Evolutionary conservation across 805 yeast species (phyloP).

Genomic region (Sugiyamaella mastotermitis): DNA sequence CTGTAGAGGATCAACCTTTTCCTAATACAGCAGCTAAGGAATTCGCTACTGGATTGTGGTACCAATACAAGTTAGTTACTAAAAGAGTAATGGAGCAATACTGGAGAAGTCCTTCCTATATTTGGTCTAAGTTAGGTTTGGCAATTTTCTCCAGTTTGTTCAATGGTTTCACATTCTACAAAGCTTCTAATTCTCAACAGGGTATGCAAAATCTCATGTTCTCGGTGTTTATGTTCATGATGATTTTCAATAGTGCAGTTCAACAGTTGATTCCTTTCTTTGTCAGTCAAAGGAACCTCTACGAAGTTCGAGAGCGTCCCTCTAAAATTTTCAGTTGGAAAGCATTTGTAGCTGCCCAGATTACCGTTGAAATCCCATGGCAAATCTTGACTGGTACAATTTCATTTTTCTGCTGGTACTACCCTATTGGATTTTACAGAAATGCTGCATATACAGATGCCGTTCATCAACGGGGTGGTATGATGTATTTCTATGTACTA

Average conservation of each 20-base stretch:
- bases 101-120: slow-evolving; percentile 59
- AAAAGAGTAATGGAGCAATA: slow-evolving; percentile 52
- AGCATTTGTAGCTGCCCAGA: slow-evolving; percentile 55
- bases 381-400: slow-evolving; percentile 57
- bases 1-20: slow-evolving; percentile 37
- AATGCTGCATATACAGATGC: slow-evolving; percentile 50
- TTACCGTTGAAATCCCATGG: slow-evolving; percentile 65
- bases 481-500: slow-evolving; percentile 33
- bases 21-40: slow-evolving; percentile 17
- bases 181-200: slow-evolving; percentile 54
- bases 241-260: slow-evolving; percentile 47
- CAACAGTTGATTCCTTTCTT: slow-evolving; percentile 62
- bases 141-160: slow-evolving; percentile 49
- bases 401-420: slow-evolving; percentile 54
- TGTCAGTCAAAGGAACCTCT: slow-evolving; percentile 53
- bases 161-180: slow-evolving; percentile 66
- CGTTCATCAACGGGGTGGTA: slow-evolving; percentile 36
- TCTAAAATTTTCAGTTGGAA: slow-evolving; percentile 66
- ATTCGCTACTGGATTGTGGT: slow-evolving; percentile 40
- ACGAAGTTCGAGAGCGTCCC: slow-evolving; percentile 69
- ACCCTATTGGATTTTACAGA: slow-evolving; percentile 60
- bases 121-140: slow-evolving; percentile 51
- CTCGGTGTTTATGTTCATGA: slow-evolving; percentile 61
- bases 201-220: slow-evolving; percentile 82
- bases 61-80: slow-evolving; percentile 42